A percentile compares a stretch with the other conserved stretches of the same genome.
Conservation (phyloP, 176 grass and related monocot genomes). For the Zoysia pacifica region DNA sequence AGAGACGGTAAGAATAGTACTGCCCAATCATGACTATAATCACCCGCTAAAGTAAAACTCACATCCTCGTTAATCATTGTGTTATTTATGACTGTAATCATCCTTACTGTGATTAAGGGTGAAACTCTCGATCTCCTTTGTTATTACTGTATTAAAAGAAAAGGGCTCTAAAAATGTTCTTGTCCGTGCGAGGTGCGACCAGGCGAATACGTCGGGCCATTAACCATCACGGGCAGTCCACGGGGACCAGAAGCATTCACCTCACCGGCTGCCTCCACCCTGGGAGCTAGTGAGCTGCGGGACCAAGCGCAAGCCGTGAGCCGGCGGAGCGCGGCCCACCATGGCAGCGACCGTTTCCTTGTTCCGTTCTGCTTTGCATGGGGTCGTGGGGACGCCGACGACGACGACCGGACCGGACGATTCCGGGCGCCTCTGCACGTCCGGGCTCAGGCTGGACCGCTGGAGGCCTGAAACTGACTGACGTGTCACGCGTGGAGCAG, state of each 20-base stretch:
- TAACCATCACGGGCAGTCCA: not conserved
- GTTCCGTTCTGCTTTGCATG: not conserved
- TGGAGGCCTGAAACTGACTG: not conserved
- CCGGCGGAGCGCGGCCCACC: not conserved
- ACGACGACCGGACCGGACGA: conserved; percentile 1
- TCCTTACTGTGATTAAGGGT: not conserved
- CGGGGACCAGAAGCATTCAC: conserved; percentile 20
- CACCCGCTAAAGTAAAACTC: not conserved
- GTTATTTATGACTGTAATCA: not conserved
- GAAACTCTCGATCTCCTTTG: not conserved
- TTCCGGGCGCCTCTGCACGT: not conserved
- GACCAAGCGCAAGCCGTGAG: not conserved
- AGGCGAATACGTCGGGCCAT: not conserved
- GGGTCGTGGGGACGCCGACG: not conserved
- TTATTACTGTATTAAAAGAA: not conserved
- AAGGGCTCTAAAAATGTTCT: too few relatives aligned
- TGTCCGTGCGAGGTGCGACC: not conserved
- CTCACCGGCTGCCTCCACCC: not conserved
- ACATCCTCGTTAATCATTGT: not conserved
- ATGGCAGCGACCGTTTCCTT: conserved; percentile 20
- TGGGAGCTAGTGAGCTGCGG: not conserved
- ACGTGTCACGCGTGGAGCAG: conserved; percentile 8
- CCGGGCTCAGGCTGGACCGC: conserved; percentile 5
- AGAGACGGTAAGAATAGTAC: not conserved
- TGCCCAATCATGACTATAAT: too few relatives aligned